A percentile compares a stretch with the other conserved stretches of the same genome.
These are phyloP conservation scores for Globisporangium emineosum DNA, from an alignment of 352 stramenopile genomes.

Conservation along the genomic window DNA sequence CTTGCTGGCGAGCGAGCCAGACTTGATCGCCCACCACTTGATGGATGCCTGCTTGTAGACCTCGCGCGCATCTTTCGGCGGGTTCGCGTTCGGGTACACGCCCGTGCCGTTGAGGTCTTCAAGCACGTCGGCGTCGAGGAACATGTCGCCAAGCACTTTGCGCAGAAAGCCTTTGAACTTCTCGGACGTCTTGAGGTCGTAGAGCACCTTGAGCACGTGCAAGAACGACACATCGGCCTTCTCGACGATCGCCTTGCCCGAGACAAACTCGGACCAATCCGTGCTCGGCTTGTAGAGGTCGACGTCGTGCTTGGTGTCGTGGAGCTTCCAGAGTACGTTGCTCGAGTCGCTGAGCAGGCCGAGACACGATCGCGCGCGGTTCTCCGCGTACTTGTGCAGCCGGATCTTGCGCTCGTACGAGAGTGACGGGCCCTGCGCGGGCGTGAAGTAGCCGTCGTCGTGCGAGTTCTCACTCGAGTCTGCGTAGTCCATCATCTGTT, in stretches of 20 bases:
- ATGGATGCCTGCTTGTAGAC: constrained; percentile 86
- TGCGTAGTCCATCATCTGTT: constrained; percentile 44
- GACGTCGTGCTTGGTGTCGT: constrained; percentile 79
- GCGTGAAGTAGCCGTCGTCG: constrained; percentile 49
- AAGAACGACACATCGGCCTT: constrained; percentile 74
- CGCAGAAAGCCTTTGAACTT: constrained; percentile 86
- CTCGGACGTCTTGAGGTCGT: constrained; percentile 79
- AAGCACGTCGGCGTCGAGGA: constrained; percentile 81
- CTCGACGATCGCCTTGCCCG: constrained; percentile 71
- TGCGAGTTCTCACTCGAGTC: constrained; percentile 68
- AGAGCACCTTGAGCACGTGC: constrained; percentile 82
- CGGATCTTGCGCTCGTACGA: constrained; percentile 85
- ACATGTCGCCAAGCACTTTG: constrained; percentile 77
- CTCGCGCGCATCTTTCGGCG: constrained; percentile 57
- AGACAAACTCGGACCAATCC: constrained; percentile 86
- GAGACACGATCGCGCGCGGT: constrained; percentile 76
- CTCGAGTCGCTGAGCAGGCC: constrained; percentile 67
- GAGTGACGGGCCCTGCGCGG: constrained; percentile 67
- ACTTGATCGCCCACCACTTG: constrained; percentile 90
- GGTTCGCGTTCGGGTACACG: constrained; percentile 73
- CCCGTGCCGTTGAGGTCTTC: constrained; percentile 80
- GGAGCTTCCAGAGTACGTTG: constrained; percentile 78
- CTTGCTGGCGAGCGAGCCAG: constrained; percentile 69
- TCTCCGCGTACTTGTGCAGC: constrained; percentile 83
- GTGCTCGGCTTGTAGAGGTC: constrained; percentile 81